Base-by-base conservation (phyloP, 2,329 filamentous ascomycete species). In the Xylariaceae sp. region DNA sequence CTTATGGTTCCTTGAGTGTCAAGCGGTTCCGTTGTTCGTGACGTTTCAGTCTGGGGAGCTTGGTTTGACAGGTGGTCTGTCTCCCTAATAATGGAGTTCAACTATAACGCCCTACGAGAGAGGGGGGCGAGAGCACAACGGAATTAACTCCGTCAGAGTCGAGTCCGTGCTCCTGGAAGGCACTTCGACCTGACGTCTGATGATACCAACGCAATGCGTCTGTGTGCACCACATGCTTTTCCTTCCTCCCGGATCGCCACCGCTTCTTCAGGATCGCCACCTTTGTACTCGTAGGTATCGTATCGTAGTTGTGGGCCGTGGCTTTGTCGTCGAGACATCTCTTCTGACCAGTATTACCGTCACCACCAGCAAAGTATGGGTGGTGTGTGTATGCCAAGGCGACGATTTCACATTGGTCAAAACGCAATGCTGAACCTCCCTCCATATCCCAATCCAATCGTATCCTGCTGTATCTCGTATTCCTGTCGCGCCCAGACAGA, bases 281-380 rank as follows among this genome's bases (percentile, higher is more conserved):
- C 49, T 23, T 30, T 42, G 34, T 53, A 23, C 23, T 34, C 5
- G 9, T 7, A 17, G 13, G 13, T 45, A 15, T 45, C 11, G 13
- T 45, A 15, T 45, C 11, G 5, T 8, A 39, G 17, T 34, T 23
- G 49, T 51, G 13, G 49, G 49, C 11, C 11, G 51, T 56, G 58
- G 51, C 51, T 53, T 58, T 51, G 55, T 51, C 42, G 23, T 39
- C 53, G 39, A 11, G 55, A 52, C 8, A 51, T 13, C 58, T 42
- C 37, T 42, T 42, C 37, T 42, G 37, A 42, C 37, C 23, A 30
- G 23, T 30, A 18, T 18, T 18, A 30, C 23, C 23, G 23, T 30
- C 23, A 30, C 23, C 23, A 30, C 23, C 23, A 30, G 23, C 23
- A 30, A 30, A 30, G 23, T 30, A 30, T 30, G 23, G 23, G 23